Evolutionary conservation across 208 protist genomes (phyloP).

Genomic region (Herpetomonas muscarum): DNA sequence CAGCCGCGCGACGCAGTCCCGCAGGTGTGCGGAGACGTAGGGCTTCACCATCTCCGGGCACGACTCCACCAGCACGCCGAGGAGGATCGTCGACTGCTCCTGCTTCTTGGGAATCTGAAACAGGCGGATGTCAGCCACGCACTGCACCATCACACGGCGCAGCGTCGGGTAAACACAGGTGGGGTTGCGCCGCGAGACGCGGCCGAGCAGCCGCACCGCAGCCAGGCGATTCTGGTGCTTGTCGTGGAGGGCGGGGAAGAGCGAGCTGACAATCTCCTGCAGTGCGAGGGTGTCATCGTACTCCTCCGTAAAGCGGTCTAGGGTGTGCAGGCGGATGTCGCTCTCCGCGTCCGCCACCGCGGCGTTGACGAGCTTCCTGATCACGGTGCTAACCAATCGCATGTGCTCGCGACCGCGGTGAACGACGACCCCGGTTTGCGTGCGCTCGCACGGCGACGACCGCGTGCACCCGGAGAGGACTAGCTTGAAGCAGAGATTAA

Average conservation of each 20-base stretch:
- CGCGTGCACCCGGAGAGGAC: constrained; percentile 75
- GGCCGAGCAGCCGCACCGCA: constrained; percentile 75
- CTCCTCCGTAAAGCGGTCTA: constrained; percentile 65
- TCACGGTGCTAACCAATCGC: constrained; percentile 66
- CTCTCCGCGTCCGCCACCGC: constrained; percentile 86
- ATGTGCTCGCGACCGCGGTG: constrained; percentile 84
- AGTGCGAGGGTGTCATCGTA: constrained; percentile 79
- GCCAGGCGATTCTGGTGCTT: constrained; percentile 83
- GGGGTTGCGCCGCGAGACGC: constrained; percentile 75
- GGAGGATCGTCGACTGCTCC: constrained; percentile 69
- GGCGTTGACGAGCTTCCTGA: constrained; percentile 74
- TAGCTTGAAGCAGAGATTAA: constrained; percentile 88
- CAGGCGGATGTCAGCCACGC: constrained; percentile 74
- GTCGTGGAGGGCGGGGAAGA: constrained; percentile 83
- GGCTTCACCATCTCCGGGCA: constrained; percentile 71
- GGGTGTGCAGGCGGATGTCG: constrained; percentile 83
- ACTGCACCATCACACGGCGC: constrained; percentile 80
- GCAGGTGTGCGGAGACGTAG: constrained; percentile 78
- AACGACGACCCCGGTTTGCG: constrained; percentile 62
- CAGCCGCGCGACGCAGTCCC: constrained; percentile 60
- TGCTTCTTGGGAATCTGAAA: constrained; percentile 77
- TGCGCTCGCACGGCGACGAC: constrained; percentile 61
- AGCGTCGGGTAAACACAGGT: constrained; percentile 78
- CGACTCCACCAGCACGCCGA: constrained; percentile 78
- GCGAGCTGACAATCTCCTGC: constrained; percentile 59